These are phyloP conservation scores for Aspergillus baeticus DNA, from an alignment of 495 filamentous ascomycete species.

Conservation along the genomic window DNA sequence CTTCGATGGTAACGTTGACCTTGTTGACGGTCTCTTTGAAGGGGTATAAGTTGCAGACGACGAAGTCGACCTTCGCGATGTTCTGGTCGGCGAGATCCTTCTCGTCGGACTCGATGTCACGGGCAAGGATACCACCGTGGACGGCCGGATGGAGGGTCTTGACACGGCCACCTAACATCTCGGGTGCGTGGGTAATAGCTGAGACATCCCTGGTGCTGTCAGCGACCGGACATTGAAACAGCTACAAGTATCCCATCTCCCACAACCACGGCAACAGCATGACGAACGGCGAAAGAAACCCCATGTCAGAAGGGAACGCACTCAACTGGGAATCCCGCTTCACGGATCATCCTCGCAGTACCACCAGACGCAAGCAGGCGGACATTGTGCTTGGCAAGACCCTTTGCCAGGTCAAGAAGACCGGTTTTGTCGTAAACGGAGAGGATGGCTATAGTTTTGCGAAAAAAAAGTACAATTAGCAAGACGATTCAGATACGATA, in stretches of 20 bases:
- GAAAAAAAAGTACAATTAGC: slow-evolving; percentile 18
- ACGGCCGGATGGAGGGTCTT: slow-evolving; percentile 97
- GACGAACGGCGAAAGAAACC: neutral
- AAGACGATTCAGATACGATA: slow-evolving; percentile 2
- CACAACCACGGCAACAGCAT: neutral
- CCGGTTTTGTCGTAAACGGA: slow-evolving; percentile 99
- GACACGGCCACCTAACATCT: slow-evolving; percentile 94
- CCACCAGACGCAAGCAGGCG: slow-evolving; percentile 91
- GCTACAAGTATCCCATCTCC: neutral
- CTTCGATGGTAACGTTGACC: slow-evolving; percentile 91
- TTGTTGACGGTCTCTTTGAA: slow-evolving; percentile 98
- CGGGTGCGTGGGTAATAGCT: slow-evolving; percentile 95
- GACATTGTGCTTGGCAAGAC: slow-evolving; percentile 85
- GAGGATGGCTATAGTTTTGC: slow-evolving; percentile 67
- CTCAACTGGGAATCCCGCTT: slow-evolving; percentile 92
- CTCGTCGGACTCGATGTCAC: slow-evolving; percentile 88
- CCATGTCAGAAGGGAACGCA: slow-evolving; percentile 43
- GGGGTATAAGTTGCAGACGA: slow-evolving; percentile 97
- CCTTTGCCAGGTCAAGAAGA: slow-evolving; percentile 92
- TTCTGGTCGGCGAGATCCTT: slow-evolving; percentile 95
- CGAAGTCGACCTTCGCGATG: slow-evolving; percentile 96
- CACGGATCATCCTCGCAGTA: slow-evolving; percentile 90
- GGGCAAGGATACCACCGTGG: slow-evolving; percentile 90
- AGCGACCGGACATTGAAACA: slow-evolving; percentile 2
- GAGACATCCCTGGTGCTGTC: slow-evolving; percentile 75